Base-by-base conservation (phyloP, 163 green algal species). In the Scenedesmus sp. region DNA sequence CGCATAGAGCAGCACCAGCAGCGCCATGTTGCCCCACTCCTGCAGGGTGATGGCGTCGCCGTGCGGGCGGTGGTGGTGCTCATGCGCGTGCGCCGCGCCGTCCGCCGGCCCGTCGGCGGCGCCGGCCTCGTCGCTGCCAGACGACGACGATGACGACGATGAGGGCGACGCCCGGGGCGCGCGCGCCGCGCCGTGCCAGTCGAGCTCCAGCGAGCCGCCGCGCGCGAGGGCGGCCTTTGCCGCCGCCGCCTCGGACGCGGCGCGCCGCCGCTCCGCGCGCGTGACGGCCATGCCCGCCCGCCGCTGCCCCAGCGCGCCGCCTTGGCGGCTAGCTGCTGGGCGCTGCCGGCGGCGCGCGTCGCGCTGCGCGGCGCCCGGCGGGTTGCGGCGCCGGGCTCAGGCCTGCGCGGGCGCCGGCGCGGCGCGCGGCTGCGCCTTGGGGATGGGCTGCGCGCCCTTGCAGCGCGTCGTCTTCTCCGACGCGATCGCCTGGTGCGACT, bases 1-100 rank as follows among this genome's bases (percentile, higher is more conserved):
- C 69, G 92, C 90, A 87, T 98, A 98, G 45, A 98, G 87, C 60
- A 96, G 54, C 28, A 95, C 85, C 36, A 98, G 89, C 31, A 98
- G 85, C 22, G 87, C 66, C 84, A 97, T 87, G 67, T 89, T 93
- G 24, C 83, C 82, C 22, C 78, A 67, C 72, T 96, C 91, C 9
- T 89, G 51, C 44, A 44, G 53, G 39, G 22, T 47, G 82, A 44
- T 57, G 39, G 57, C 15, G 15, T 60, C 20, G 67, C 29, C 33
- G 20, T 24, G 26, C 31, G 54, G 17, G 20, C 63, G 58, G 4
- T 45, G 70, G 15, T 57, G 39, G 26, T 56, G 31, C 31, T 74
- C 28, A n/a, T 26, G 22, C 11, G 7, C 33, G 14, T 58, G 63
- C 26, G 7, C 22, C 18, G 31, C 18, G 36, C 6, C 50, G 11